These are phyloP conservation scores for Litchi chinensis DNA, from an alignment of 345 rosid genomes.

Conservation along the genomic window DNA sequence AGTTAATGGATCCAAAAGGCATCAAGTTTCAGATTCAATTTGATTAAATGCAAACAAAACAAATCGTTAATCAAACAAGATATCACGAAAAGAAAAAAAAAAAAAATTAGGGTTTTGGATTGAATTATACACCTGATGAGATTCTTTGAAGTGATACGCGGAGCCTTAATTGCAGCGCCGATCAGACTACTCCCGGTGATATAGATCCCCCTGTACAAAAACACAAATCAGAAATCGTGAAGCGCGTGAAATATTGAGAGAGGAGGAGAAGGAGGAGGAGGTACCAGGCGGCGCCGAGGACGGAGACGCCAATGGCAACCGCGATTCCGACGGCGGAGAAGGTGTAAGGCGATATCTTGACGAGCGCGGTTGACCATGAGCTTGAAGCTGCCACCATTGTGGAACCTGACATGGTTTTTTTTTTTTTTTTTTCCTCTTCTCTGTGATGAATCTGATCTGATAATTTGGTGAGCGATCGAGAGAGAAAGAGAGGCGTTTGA, in stretches of 20 bases:
- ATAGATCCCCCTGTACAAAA: constrained; percentile 78
- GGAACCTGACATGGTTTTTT: constrained; percentile 38
- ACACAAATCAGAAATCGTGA: not conserved
- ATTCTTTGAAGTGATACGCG: constrained; percentile 96
- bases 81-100: not conserved
- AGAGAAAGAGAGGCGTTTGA: not conserved
- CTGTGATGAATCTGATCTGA: constrained; percentile 20
- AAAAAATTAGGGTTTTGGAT: constrained; percentile 12
- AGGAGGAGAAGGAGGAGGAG: not conserved
- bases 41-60: not conserved
- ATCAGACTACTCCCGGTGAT: constrained; percentile 98
- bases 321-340: constrained; percentile 97
- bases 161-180: constrained; percentile 98
- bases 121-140: constrained; percentile 64
- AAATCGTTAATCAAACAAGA: not conserved
- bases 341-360: constrained; percentile 87
- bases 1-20: not conserved
- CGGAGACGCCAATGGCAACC: constrained; percentile 92
- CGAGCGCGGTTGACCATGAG: constrained; percentile 81
- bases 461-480: not conserved
- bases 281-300: constrained; percentile 99
- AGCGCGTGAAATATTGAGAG: not conserved
- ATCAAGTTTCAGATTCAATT: not conserved
- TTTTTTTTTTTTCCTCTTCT: not conserved
- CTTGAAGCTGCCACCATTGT: constrained; percentile 47